Evolutionary conservation across 805 yeast genomes (phyloP).

Genomic region (Saturnispora dispora): DNA sequence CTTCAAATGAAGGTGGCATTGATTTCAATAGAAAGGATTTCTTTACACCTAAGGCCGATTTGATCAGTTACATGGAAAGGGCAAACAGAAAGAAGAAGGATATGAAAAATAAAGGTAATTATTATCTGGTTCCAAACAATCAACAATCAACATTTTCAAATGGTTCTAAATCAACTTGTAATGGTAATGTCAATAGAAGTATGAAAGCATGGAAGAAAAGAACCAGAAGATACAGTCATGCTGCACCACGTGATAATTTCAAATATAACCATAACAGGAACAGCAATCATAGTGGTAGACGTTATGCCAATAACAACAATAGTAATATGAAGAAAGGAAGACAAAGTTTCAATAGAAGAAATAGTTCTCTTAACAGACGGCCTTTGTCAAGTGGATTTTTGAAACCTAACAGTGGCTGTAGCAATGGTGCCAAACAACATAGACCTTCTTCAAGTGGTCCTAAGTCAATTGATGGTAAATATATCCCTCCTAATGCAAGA

Average conservation of each 20-base stretch:
- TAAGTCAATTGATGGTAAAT: constrained; percentile 36
- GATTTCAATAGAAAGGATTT: constrained; percentile 57
- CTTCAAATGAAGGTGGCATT: constrained; percentile 13
- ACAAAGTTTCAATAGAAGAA: constrained; percentile 10
- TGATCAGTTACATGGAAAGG: constrained; percentile 63
- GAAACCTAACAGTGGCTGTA: neutral
- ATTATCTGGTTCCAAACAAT: constrained; percentile 3
- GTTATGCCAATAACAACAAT: constrained; percentile 5
- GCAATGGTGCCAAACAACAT: neutral
- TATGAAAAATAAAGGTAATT: constrained; percentile 9
- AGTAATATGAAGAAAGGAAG: constrained; percentile 9
- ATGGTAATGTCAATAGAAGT: constrained; percentile 13
- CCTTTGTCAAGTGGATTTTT: neutral
- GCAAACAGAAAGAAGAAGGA: constrained; percentile 29
- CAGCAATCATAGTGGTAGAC: constrained; percentile 10
- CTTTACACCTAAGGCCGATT: constrained; percentile 70
- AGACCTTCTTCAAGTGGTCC: constrained; percentile 4
- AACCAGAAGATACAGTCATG: constrained; percentile 19
- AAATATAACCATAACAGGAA: constrained; percentile 12
- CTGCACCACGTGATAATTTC: constrained; percentile 1
- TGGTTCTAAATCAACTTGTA: constrained; percentile 8
- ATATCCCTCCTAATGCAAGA: constrained; percentile 66
- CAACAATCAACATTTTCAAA: neutral
- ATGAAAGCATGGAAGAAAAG: constrained; percentile 25
- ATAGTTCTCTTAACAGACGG: constrained; percentile 3